Evolutionary conservation across 768 basidiomycete species (phyloP), one percentile per base, ranked within the genome.

Genomic region (Suillus subalutaceus): DNA sequence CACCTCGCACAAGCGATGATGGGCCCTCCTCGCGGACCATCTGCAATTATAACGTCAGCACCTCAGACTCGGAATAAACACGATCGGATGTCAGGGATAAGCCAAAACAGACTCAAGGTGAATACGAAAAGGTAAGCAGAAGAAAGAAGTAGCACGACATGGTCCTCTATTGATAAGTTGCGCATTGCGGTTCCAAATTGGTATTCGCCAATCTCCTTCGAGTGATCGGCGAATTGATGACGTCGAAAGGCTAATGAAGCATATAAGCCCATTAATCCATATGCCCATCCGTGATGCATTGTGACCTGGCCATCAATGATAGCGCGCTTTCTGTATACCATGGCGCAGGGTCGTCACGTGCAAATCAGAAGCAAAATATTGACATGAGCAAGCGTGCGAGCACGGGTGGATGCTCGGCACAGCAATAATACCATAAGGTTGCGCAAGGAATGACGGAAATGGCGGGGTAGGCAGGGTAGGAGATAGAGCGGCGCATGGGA

Each of bases 21-120:
- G 81, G 67, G 5, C 94, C 94, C 78, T 97, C 94, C 75, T 96
- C 94, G 1, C 88, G 85, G 13, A 94, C 86, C 92, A 97, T 96
- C 90, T 93, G 64, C 16, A 41, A 61, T 62, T 35, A 46, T 30
- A 38, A 40, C 13, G 41, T 37, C 15, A 18, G 61, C 43, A 53
- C 44, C 12, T 37, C 13, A 10, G 23, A 57, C 12, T 41, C 30
- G 38, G 8, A 57, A 20, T 41, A 30, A 44, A 40, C 63, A 40
- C 23, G 56, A 57, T 43, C 20, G 37, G 61, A 7, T 40, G 63
- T 56, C 40, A 70, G 18, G 69, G 59, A 67, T 53, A 58, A 68
- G 38, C 37, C 67, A 44, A 68, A 6, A 53, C 37, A 37, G 64
- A 57, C 15, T 23, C 20, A 20, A 57, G 15, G 53, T 3, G 32